Evolutionary conservation across 1,284 basidiomycete species (phyloP), one percentile per base, ranked within the genome.

Genomic region (Rugosomyces carneus): DNA sequence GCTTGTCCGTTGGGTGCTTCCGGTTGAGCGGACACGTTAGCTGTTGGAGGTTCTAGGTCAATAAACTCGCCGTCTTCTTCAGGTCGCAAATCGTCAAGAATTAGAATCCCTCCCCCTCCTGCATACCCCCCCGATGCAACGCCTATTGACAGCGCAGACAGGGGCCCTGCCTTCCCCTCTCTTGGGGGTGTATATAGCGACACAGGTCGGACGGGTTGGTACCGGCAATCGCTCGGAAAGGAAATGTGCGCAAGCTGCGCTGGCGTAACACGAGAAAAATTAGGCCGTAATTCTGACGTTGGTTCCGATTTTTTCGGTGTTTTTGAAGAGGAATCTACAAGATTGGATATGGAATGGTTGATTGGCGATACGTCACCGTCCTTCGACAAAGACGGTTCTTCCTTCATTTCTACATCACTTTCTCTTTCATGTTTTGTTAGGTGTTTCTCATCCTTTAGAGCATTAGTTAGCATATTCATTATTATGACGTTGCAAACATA

Each of bases 221-320:
- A 98, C 44, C 93, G 80, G 15, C 81, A 73, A 8, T 86, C 82
- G 1, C 72, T 45, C 0, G 92, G 83, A 78, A 97, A 96, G 37
- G 77, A 76, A 59, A 99, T 80, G 66, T 89, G 84, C 16, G 81
- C 73, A 26, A 96, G 71, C 65, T 99, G 96, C 0, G 85, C 81
- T 13, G 95, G 92, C 0, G 89, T 93, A 15, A 98, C 92, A 42
- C 96, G 85, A 10, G 93, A 89, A 60, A 97, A 87, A 72, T 99
- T 99, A 23, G 80, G 70, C 13, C 94, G 69, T 48, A 72, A 77
- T 66, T 95, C 91, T 10, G 75, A 88, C 1, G 75, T 68, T 0
- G 90, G 81, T 60, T 98, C 94, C 35, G 68, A 59, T 62, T 84
- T 87, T 58, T 84, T 80, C 52, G 71, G 65, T 47, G 65, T 50